Evolutionary conservation across 192 early-diverging fungal genomes (phyloP).

Genomic region (Coemansia sp.): DNA sequence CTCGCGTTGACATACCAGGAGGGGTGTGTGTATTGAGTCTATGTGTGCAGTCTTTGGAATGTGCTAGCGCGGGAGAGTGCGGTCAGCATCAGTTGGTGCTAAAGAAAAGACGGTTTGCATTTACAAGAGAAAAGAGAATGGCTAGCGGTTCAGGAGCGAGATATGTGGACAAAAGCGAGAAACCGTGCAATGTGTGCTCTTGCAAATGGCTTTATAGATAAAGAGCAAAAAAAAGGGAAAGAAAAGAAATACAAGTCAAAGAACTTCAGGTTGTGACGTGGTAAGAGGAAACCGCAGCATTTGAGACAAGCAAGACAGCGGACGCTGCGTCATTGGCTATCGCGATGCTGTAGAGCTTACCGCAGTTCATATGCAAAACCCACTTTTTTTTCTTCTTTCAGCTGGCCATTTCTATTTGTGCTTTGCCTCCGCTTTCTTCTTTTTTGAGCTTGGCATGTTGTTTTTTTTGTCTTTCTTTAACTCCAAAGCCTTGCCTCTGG

Average conservation of each 20-base stretch:
- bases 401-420: too few species aligned
- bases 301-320: too few species aligned
- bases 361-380: too few species aligned
- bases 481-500: too few species aligned
- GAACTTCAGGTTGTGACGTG: not conserved
- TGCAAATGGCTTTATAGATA: not conserved
- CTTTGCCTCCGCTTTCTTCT: too few species aligned
- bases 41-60: not conserved
- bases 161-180: not conserved
- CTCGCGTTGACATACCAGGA: constrained; percentile 38
- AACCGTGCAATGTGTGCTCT: not conserved
- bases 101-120: not conserved
- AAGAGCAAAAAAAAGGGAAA: not conserved
- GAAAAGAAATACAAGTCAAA: not conserved
- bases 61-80: not conserved
- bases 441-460: too few species aligned
- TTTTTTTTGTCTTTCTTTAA: too few species aligned
- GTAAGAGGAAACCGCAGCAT: not conserved
- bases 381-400: too few species aligned
- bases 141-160: not conserved
- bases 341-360: not conserved
- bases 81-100: not conserved
- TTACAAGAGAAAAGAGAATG: not conserved
- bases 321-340: not conserved
- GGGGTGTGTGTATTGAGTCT: not conserved